These are phyloP conservation scores for Allium sativum DNA, from an alignment of 106 monocot genomes.

Conservation along the genomic window DNA sequence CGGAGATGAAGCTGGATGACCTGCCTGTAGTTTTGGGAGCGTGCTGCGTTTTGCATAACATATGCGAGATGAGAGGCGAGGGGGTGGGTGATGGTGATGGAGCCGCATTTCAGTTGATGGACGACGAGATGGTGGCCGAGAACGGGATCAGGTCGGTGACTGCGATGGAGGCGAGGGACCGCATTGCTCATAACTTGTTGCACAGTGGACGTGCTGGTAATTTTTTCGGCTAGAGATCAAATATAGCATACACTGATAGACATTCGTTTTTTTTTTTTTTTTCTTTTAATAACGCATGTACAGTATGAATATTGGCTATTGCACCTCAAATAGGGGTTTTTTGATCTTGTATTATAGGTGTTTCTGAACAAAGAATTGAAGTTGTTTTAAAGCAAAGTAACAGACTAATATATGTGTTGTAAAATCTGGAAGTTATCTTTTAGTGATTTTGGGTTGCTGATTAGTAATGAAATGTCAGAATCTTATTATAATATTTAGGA, in stretches of 20 bases:
- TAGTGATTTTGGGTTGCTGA: too few relatives aligned
- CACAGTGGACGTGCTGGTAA: conserved; percentile 48
- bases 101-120: conserved; percentile 29
- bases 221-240: not conserved
- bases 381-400: too few relatives aligned
- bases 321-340: too few relatives aligned
- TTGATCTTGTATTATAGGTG: too few relatives aligned
- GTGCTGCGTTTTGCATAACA: conserved; percentile 87
- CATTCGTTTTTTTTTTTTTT: not conserved
- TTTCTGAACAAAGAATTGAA: too few relatives aligned
- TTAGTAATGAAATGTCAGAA: too few relatives aligned
- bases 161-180: conserved; percentile 47
- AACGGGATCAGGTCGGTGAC: conserved; percentile 37
- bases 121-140: conserved; percentile 71
- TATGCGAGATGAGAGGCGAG: conserved; percentile 68
- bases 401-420: too few relatives aligned
- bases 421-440: too few relatives aligned
- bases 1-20: conserved; percentile 81
- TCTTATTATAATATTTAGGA: too few relatives aligned
- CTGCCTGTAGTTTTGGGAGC: conserved; percentile 77
- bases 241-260: not conserved
- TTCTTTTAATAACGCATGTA: too few relatives aligned
- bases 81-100: conserved; percentile 35
- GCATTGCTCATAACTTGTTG: conserved; percentile 73
- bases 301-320: too few relatives aligned